Evolutionary conservation across 2,329 filamentous ascomycete genomes (phyloP).

Genomic region (Cytospora piceicola): DNA sequence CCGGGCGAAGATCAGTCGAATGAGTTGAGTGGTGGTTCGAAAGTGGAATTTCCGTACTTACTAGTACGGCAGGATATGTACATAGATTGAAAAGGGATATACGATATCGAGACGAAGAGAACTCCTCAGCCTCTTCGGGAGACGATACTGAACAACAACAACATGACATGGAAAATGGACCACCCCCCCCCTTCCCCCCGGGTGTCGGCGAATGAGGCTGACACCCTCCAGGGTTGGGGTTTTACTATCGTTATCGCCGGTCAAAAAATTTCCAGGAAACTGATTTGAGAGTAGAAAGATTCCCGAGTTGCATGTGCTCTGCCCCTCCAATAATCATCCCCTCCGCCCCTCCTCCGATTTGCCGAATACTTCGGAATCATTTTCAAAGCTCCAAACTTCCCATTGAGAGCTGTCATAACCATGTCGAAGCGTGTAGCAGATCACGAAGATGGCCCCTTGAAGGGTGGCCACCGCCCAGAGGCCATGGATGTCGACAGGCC

Average conservation of each 20-base stretch:
- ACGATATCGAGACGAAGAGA: no score
- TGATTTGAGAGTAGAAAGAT: background rate
- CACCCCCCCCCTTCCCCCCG: no score
- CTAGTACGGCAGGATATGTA: background rate
- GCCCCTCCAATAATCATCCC: background rate
- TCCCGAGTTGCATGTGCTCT: conserved; percentile 1
- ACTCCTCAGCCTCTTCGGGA: no score
- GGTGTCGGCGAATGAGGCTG: no score
- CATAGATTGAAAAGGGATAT: no score
- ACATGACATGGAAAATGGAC: no score
- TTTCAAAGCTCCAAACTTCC: background rate
- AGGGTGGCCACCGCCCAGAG: conserved; percentile 64
- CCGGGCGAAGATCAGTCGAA: no score
- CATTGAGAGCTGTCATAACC: conserved; percentile 24
- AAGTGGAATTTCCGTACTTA: background rate
- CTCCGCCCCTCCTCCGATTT: background rate
- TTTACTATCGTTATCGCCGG: background rate
- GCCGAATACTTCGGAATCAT: background rate
- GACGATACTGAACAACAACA: no score
- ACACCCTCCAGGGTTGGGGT: background rate
- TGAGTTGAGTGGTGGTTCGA: no score
- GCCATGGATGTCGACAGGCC: conserved; percentile 65
- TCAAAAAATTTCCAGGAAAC: conserved; percentile 1
- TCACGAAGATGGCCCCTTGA: conserved; percentile 55
- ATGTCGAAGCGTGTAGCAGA: conserved; percentile 68